Conservation (phyloP, 179 eudicot species). For the Beta macrorhiza region DNA sequence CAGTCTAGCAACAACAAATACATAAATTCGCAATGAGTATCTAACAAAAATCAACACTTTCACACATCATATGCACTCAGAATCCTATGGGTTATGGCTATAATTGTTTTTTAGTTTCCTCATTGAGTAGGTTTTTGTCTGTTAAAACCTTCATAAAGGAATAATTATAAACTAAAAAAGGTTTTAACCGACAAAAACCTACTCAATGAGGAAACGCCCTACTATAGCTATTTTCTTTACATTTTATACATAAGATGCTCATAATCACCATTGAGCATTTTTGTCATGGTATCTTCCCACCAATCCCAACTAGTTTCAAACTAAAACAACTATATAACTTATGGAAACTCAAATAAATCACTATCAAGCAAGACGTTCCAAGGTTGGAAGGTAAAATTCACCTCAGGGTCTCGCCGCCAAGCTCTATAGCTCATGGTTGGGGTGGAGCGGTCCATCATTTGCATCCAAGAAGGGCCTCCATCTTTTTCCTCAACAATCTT, state of each 20-base stretch:
- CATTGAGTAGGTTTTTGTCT: too few species aligned
- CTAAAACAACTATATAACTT: not conserved
- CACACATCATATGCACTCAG: not conserved
- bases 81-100: not conserved
- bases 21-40: constrained; percentile 8
- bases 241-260: not conserved
- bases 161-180: too few species aligned
- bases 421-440: constrained; percentile 75
- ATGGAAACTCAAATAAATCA: not conserved
- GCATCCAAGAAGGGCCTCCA: constrained; percentile 85
- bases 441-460: constrained; percentile 75
- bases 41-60: not conserved
- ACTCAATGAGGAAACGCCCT: too few species aligned
- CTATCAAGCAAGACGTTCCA: not conserved
- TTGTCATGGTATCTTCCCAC: too few species aligned
- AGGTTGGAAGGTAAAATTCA: constrained; percentile 17
- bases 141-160: too few species aligned
- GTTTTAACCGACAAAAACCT: too few species aligned
- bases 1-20: constrained; percentile 43
- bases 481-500: constrained; percentile 78
- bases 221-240: too few species aligned
- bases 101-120: not conserved
- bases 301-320: not conserved
- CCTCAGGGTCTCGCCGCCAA: constrained; percentile 87
- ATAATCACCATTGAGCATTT: not conserved